These are phyloP conservation scores for Scleroderma bovista DNA, from an alignment of 768 basidiomycete species.

Conservation along the genomic window DNA sequence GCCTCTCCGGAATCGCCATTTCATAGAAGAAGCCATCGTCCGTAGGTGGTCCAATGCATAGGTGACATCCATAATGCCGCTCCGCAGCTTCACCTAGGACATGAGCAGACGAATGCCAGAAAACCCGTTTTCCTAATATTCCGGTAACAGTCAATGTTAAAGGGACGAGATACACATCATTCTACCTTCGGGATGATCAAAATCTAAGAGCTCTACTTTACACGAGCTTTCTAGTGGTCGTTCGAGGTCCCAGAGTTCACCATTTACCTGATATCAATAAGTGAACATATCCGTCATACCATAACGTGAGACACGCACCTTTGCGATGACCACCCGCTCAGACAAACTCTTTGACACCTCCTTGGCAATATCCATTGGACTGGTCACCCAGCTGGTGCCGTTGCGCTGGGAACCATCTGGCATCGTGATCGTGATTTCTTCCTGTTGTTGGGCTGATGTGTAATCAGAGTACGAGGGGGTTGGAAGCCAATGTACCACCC, in stretches of 20 bases:
- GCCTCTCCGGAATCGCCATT: conserved; percentile 87
- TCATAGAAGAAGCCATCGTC: conserved; percentile 99
- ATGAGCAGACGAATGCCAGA: conserved; percentile 99
- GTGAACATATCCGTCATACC: conserved; percentile 1
- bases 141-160: background rate
- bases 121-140: conserved; percentile 81
- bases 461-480: conserved; percentile 1
- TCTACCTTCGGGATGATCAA: conserved; percentile 84
- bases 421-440: conserved; percentile 78
- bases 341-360: conserved; percentile 82
- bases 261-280: conserved; percentile 57
- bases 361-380: conserved; percentile 86
- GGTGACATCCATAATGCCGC: conserved; percentile 93
- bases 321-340: conserved; percentile 88
- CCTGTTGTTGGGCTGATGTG: conserved; percentile 60
- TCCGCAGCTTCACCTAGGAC: conserved; percentile 96
- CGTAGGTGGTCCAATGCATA: conserved; percentile 95
- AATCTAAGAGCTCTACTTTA: conserved; percentile 82
- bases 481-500: conserved; percentile 1
- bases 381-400: conserved; percentile 91
- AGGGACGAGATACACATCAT: background rate
- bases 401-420: conserved; percentile 82
- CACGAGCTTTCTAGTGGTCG: conserved; percentile 86
- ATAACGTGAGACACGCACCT: conserved; percentile 43
- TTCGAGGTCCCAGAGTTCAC: conserved; percentile 89